Evolutionary conservation across 257 asterid genomes (phyloP), one percentile per base, ranked within the genome.

Genomic region (Buddleja alternifolia): DNA sequence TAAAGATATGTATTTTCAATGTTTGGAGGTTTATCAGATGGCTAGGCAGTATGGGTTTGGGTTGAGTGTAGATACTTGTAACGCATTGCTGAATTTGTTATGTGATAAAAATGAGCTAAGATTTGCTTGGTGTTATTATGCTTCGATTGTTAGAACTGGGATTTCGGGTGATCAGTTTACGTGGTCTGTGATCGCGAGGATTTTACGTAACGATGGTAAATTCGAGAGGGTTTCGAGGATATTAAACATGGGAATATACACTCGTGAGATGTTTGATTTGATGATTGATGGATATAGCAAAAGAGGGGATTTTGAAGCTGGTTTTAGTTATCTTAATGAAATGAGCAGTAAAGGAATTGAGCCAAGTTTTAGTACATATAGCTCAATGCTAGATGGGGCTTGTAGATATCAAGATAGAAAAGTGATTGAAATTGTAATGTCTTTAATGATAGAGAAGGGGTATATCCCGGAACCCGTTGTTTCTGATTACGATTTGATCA

Each of bases 381-480:
- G 89, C 66, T 80, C 90, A 16, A 75, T 92, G 62, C 85, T 92
- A 21, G 92, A 92, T 44, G 96, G 96, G 47, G 96, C 96, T 68
- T 89, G 94, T 66, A 86, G 69, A 57, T 64, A 70, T 79, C 76
- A 41, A 39, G 57, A 84, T 63, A 50, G n/a, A 4, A 21, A 80
- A 69, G 81, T 88, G 73, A 69, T 82, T 42, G 86, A 81, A 16
- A 78, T 40, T 58, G 74, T 82, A 8, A 53, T 77, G 39, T 54
- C 70, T 52, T 14, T 69, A 40, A 83, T 92, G 91, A 68, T 58
- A 23, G 81, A 77, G 63, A 84, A 77, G 80, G 84, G 88, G 4
- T 71, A 66, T 64, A 56, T 82, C 19, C 64, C 76, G 3, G 72
- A 63, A 24, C 44, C 48, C 65, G 24, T 56, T 41, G 17, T 17